Conservation (phyloP, 139 green algal genomes). For the Chlorella vulgaris region DNA sequence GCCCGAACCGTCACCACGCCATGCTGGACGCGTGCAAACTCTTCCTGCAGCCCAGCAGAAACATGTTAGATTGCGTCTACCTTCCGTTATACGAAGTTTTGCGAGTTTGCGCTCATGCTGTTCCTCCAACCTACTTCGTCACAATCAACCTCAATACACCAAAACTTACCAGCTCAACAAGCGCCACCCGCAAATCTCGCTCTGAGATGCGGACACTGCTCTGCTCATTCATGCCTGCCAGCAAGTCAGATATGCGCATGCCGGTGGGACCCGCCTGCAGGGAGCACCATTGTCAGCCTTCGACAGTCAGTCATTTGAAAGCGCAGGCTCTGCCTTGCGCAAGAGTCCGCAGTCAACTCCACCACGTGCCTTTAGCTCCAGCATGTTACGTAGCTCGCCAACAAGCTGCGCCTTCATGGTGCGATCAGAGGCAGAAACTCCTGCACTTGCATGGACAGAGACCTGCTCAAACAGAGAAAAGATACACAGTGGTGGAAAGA, state of each 20-base stretch:
- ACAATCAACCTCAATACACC: too few species aligned
- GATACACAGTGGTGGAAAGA: too few species aligned
- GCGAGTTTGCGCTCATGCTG: too few species aligned
- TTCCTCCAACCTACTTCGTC: too few species aligned
- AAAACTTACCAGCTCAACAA: slow-evolving; percentile 34
- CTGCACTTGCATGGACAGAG: slow-evolving; percentile 34
- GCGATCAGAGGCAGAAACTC: slow-evolving; percentile 51
- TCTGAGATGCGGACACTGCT: slow-evolving; percentile 39
- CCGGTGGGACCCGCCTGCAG: slow-evolving; percentile 18
- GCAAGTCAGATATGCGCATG: slow-evolving; percentile 44
- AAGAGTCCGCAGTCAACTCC: background rate
- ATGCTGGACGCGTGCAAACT: slow-evolving; percentile 13
- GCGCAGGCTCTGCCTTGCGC: too few species aligned
- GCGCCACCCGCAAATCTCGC: slow-evolving; percentile 27
- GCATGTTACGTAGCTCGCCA: slow-evolving; percentile 37
- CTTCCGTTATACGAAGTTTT: too few species aligned
- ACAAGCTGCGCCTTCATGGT: slow-evolving; percentile 44
- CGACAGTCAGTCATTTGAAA: background rate
- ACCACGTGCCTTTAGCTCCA: slow-evolving; percentile 24
- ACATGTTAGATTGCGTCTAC: too few species aligned
- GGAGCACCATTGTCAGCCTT: background rate
- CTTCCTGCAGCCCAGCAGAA: too few species aligned
- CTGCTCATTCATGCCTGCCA: slow-evolving; percentile 36
- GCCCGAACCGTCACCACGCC: slow-evolving; percentile 16
- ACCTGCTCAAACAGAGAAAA: too few species aligned